Evolutionary conservation across 352 stramenopile species (phyloP), one percentile per base, ranked within the genome.

Genomic region (Pythium coloratum): DNA sequence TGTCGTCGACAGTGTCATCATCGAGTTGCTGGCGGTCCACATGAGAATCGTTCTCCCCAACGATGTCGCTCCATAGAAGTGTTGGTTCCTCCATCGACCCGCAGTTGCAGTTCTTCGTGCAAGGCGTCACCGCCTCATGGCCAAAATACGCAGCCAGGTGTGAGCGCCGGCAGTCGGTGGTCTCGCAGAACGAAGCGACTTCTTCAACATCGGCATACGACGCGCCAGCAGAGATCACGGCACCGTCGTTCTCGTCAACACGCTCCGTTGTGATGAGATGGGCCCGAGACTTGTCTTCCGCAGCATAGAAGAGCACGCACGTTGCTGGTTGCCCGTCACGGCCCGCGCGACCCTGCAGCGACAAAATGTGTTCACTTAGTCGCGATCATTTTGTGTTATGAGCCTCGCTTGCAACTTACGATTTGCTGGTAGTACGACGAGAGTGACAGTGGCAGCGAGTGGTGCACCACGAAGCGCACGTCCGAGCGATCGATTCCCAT

Each of bases 401-500:
- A 34, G 10, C 7, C 12, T 13, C 6, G 20, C 20, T 24, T 24
- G 24, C 13, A 6, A 68, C 86, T 53, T 63, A 92, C 86, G 57
- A 92, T 91, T 68, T 93, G 86, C 58, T 95, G 86, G 20, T 76
- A 82, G 64, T 95, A 95, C 1, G 82, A 77, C 2, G 80, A 73
- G 4, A 93, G 62, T 0, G 84, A 90, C 30, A 91, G 55, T 30
- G 86, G 84, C 0, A 93, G 67, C 6, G 84, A 89, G 63, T 89
- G 72, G 36, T 95, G 86, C 6, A 91, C 78, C 18, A 95, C 81
- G 53, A 88, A 88, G 38, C 84, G 83, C 13, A 94, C 86, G 58
- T 94, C 84, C 2, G 82, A 50, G 3, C 82, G 80, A 60, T 93
- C 86, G 33, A 94, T 92, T 6, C 86, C 86, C 84, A 94, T 91